phyloP scores from a whole-genome alignment of 2,329 filamentous ascomycete species.

The Capronia americana region DNA sequence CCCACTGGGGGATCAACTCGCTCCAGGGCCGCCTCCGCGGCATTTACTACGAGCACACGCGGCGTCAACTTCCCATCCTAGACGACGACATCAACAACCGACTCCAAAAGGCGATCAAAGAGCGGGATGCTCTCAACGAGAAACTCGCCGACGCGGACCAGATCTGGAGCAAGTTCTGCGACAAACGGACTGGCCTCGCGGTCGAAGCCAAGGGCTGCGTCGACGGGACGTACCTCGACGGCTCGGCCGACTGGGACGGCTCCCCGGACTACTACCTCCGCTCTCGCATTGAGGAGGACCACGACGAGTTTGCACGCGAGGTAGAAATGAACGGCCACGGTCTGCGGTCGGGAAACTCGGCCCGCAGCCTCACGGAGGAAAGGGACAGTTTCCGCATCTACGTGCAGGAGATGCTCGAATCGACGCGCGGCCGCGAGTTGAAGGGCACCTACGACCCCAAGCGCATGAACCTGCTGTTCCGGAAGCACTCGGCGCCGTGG shows the following conservation, averaged over 20 bases:
- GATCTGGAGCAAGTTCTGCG: slow-evolving; percentile 13
- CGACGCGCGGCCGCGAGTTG: slow-evolving; percentile 19
- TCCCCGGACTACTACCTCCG: slow-evolving; percentile 17
- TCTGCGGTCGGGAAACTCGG: background rate
- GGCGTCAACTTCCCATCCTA: slow-evolving; percentile 14
- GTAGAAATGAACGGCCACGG: slow-evolving; percentile 21
- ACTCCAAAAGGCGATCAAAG: slow-evolving; percentile 14
- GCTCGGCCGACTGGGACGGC: slow-evolving; percentile 12
- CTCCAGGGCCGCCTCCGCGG: slow-evolving; percentile 15
- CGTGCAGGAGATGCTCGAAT: slow-evolving; percentile 20
- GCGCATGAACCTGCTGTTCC: slow-evolving; percentile 21
- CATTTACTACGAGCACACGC: slow-evolving; percentile 22
- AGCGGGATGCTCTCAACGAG: slow-evolving; percentile 12
- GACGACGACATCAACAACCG: slow-evolving; percentile 10
- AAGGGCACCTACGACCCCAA: slow-evolving; percentile 23
- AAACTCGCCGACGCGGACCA: slow-evolving; percentile 16
- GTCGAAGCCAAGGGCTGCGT: slow-evolving; percentile 18
- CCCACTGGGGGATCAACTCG: slow-evolving; percentile 17
- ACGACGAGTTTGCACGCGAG: slow-evolving; percentile 19
- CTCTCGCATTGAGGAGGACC: slow-evolving; percentile 20
- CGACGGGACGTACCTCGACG: slow-evolving; percentile 16
- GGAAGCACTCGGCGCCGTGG: slow-evolving; percentile 19
- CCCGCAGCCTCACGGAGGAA: slow-evolving; percentile 20
- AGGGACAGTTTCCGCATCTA: slow-evolving; percentile 14
- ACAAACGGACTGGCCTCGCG: slow-evolving; percentile 8